Evolutionary conservation across 306 rosid species (phyloP), one percentile per base, ranked within the genome.

Genomic region (Ammopiptanthus mongolicus): DNA sequence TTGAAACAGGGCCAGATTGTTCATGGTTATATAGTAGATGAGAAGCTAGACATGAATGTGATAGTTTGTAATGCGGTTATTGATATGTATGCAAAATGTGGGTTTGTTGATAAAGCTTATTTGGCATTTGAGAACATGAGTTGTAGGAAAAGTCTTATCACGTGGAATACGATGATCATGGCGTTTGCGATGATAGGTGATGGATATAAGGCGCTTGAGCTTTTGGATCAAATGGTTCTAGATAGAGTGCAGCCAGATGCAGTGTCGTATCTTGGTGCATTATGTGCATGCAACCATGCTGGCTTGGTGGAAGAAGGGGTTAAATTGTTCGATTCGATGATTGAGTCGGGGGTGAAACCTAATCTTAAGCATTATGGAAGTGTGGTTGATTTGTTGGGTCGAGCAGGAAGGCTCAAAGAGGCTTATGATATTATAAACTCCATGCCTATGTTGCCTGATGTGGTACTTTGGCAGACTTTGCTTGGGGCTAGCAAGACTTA

Each of bases 401-500:
- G 98, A 65, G 97, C 98, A 0, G 98, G 98, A 23, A 83, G 90
- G 78, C 84, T 93, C 33, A 72, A 85, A 78, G 98, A 91, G 72
- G 98, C 96, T 6, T 89, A 70, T 33, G 84, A 91, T 44, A 87
- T 84, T 64, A 63, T 87, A 66, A 79, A 79, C 25, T 87, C 89
- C 5, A 82, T 86, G 93, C 88, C 91, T 52, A 78, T 81, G 87
- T 13, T 81, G 37, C 88, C 97, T 52, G 95, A 93, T 76, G 85
- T 84, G 65, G 97, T 91, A 33, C 87, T 91, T 19, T 89, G 96
- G 98, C 96, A 90, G 84, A 90, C 78, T 70, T 85, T 93, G 87
- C 98, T 93, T 56, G 98, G 98, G 57, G 98, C 96, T 6, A 72
- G 91, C 87, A 93, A 91, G 91, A 91, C 93, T 18, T 88, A 91